A percentile compares a stretch with the other conserved stretches of the same genome.
phyloP scores from a whole-genome alignment of 2,329 filamentous ascomycete genomes.

The Clonostachys solani region DNA sequence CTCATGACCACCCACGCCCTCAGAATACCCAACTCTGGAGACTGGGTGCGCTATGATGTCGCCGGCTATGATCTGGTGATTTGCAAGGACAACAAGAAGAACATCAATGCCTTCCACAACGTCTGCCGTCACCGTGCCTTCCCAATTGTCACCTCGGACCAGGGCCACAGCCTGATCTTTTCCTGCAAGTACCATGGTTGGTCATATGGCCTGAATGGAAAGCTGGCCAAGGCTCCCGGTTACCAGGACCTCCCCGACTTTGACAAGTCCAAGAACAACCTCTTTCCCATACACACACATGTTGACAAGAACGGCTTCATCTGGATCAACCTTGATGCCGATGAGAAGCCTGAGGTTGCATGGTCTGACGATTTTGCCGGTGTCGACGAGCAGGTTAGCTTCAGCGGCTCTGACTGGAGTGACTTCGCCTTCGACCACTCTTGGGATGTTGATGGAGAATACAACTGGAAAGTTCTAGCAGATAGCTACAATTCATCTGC shows the following conservation, averaged over 20 bases:
- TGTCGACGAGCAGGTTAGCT: slow-evolving; percentile 38
- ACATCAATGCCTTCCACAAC: slow-evolving; percentile 60
- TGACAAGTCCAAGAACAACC: slow-evolving; percentile 48
- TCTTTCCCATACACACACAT: slow-evolving; percentile 51
- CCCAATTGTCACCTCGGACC: slow-evolving; percentile 46
- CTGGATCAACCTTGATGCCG: slow-evolving; percentile 52
- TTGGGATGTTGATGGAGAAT: slow-evolving; percentile 52
- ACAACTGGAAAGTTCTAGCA: slow-evolving; percentile 57
- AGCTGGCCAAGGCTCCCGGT: slow-evolving; percentile 54
- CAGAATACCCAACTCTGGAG: slow-evolving; percentile 30
- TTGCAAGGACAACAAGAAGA: slow-evolving; percentile 41
- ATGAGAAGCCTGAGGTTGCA: slow-evolving; percentile 35
- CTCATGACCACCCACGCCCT: slow-evolving; percentile 21
- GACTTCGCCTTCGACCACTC: slow-evolving; percentile 54
- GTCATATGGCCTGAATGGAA: slow-evolving; percentile 54
- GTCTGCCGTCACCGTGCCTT: slow-evolving; percentile 59
- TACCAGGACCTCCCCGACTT: slow-evolving; percentile 53
- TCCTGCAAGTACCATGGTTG: slow-evolving; percentile 60
- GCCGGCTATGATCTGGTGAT: slow-evolving; percentile 54
- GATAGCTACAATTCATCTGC: slow-evolving; percentile 61
- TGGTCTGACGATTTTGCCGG: slow-evolving; percentile 49
- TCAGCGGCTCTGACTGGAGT: slow-evolving; percentile 40
- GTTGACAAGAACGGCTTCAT: slow-evolving; percentile 50
- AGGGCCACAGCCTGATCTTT: slow-evolving; percentile 47
- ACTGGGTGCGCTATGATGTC: slow-evolving; percentile 51